Evolutionary conservation across 2,329 filamentous ascomycete species (phyloP).

Genomic region (Alternaria sp.): DNA sequence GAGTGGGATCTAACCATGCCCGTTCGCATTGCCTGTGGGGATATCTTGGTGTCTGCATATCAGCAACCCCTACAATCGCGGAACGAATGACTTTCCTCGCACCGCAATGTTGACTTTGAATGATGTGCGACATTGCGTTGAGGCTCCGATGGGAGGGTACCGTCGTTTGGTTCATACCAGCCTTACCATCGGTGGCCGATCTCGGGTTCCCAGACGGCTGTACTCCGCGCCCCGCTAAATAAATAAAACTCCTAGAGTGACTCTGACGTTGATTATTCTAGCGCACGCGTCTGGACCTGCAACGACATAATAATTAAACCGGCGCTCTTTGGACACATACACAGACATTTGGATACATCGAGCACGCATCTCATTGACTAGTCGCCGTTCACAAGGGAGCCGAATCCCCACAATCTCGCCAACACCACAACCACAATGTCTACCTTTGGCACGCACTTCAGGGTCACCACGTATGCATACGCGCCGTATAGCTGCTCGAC

Average conservation of each 20-base stretch:
- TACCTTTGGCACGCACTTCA: slow-evolving; percentile 82
- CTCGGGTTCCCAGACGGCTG: slow-evolving; percentile 21
- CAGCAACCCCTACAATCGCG: neutral
- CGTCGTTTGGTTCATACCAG: neutral
- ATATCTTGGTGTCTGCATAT: neutral
- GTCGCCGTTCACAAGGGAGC: slow-evolving; percentile 3
- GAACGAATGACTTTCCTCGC: neutral
- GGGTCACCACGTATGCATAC: slow-evolving; percentile 75
- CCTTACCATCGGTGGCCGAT: slow-evolving; percentile 10
- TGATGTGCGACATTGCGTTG: neutral
- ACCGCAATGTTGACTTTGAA: neutral
- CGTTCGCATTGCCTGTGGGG: neutral
- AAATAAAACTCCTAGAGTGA: slow-evolving; percentile 29
- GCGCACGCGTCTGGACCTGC: slow-evolving; percentile 11
- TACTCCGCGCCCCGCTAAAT: slow-evolving; percentile 29
- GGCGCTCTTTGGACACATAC: neutral
- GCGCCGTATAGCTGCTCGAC: neutral
- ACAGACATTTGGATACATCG: neutral
- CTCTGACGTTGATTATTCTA: slow-evolving; percentile 21
- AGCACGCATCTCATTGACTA: slow-evolving; percentile 1
- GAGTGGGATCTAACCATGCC: neutral
- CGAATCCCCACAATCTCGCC: slow-evolving; percentile 2
- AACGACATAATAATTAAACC: neutral
- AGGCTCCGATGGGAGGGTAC: neutral
- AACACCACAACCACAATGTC: slow-evolving; percentile 55